These are phyloP conservation scores for Alopecurus myosuroides DNA, from an alignment of 176 grass and related monocot species.

Conservation along the genomic window DNA sequence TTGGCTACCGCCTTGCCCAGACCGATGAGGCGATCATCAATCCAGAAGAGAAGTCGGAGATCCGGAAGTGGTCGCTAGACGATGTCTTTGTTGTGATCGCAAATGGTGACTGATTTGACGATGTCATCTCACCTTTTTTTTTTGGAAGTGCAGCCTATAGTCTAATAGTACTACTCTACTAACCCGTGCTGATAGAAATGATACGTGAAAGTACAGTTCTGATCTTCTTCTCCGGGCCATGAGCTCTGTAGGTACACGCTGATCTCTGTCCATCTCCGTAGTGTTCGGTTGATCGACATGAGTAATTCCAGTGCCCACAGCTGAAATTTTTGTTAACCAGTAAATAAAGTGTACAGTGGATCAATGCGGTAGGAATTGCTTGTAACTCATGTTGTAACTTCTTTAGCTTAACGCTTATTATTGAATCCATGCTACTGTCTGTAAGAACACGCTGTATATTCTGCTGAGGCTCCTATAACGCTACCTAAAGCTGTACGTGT, in stretches of 20 bases:
- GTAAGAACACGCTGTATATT: not conserved
- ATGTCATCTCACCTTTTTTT: constrained; percentile 31
- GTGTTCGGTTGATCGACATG: not conserved
- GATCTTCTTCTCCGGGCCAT: not conserved
- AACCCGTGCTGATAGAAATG: constrained; percentile 42
- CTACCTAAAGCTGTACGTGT: not conserved
- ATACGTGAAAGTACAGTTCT: constrained; percentile 23
- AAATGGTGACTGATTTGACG: constrained; percentile 56
- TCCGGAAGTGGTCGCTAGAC: constrained; percentile 90
- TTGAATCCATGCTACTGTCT: not conserved
- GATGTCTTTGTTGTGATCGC: constrained; percentile 96
- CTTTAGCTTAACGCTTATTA: not conserved
- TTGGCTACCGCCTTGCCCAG: constrained; percentile 76
- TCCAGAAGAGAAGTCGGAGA: constrained; percentile 61
- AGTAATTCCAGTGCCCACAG: not conserved
- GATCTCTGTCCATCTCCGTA: constrained; percentile 6
- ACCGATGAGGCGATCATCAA: constrained; percentile 84
- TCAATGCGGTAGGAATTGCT: not conserved
- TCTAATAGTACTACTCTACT: constrained; percentile 28
- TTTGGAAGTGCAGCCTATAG: constrained; percentile 33
- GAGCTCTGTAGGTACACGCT: constrained; percentile 22
- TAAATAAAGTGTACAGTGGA: not conserved
- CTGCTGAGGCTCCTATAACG: not conserved
- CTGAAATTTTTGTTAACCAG: not conserved
- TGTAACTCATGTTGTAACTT: constrained; percentile 10